Percentiles rank a stretch among this genome's conserved stretches.
phyloP scores from a whole-genome alignment of 768 basidiomycete genomes.

The Pulveroboletus sp. region DNA sequence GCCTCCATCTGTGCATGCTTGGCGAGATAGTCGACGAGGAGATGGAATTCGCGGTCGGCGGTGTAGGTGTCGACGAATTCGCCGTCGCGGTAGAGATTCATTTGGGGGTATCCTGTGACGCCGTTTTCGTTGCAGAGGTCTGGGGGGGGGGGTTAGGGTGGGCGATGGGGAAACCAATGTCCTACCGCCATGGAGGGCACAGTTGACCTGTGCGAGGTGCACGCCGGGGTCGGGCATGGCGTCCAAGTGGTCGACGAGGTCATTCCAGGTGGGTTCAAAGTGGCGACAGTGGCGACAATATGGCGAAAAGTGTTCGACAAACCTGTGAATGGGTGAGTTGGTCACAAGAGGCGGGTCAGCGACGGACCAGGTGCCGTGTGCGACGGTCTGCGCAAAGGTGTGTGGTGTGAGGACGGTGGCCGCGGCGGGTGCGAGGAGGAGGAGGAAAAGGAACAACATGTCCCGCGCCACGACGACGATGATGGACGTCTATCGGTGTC shows the following conservation, averaged over 20 bases:
- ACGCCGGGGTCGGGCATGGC: constrained; percentile 40
- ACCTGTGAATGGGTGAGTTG: constrained; percentile 35
- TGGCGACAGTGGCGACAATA: constrained; percentile 76
- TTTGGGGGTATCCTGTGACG: constrained; percentile 70
- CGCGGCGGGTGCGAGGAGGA: constrained; percentile 29
- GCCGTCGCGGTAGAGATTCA: constrained; percentile 73
- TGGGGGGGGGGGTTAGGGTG: constrained; percentile 26
- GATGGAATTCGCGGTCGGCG: constrained; percentile 50
- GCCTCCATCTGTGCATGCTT: constrained; percentile 34
- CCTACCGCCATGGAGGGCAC: constrained; percentile 73
- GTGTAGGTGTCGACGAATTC: constrained; percentile 55
- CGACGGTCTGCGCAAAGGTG: constrained; percentile 52
- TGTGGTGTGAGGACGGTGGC: constrained; percentile 50
- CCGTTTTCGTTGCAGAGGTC: constrained; percentile 77
- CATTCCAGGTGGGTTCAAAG: constrained; percentile 83
- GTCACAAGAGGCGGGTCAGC: neutral
- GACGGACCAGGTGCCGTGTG: constrained; percentile 58
- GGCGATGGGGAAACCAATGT: constrained; percentile 5
- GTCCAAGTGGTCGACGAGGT: constrained; percentile 54
- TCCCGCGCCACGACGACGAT: no score
- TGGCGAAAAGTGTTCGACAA: constrained; percentile 87
- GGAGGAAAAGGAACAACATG: constrained; percentile 15
- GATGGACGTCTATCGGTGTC: constrained; percentile 48
- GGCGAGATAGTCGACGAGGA: constrained; percentile 55
- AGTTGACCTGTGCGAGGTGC: constrained; percentile 79